These are phyloP conservation scores for Penicillium maclennaniae DNA, from an alignment of 495 filamentous ascomycete genomes.

Conservation along the genomic window DNA sequence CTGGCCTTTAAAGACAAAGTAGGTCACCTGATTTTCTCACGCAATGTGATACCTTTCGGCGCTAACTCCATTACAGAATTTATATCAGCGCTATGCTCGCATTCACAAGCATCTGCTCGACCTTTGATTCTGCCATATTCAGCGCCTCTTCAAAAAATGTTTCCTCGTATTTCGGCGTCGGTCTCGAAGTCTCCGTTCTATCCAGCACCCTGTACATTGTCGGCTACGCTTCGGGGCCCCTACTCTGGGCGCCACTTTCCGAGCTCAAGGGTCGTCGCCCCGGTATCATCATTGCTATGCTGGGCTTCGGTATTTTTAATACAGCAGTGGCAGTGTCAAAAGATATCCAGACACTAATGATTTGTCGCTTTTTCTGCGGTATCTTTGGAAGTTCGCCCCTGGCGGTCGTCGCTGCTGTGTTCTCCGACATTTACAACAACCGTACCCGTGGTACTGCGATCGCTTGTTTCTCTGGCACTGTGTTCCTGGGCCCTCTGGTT, in stretches of 20 bases:
- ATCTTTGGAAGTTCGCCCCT: constrained; percentile 68
- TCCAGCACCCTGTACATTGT: constrained; percentile 56
- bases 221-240: constrained; percentile 57
- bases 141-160: constrained; percentile 20
- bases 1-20: constrained; percentile 74
- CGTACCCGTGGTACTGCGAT: constrained; percentile 62
- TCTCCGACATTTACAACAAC: constrained; percentile 87
- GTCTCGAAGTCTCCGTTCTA: constrained; percentile 49
- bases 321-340: constrained; percentile 59
- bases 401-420: constrained; percentile 82
- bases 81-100: constrained; percentile 33
- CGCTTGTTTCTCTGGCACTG: constrained; percentile 77
- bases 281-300: constrained; percentile 54
- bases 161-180: constrained; percentile 44
- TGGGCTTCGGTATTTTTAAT: constrained; percentile 51
- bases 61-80: constrained; percentile 9
- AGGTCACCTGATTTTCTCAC: constrained; percentile 4
- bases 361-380: constrained; percentile 66
- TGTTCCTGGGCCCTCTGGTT: constrained; percentile 78
- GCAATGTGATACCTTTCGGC: neutral
- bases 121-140: constrained; percentile 38
- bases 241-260: constrained; percentile 64
- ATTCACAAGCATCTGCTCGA: constrained; percentile 38
- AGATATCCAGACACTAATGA: constrained; percentile 54
- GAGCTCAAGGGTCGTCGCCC: constrained; percentile 57